Evolutionary conservation across 495 filamentous ascomycete genomes (phyloP).

Genomic region (Amphirosellinia nigrospora): DNA sequence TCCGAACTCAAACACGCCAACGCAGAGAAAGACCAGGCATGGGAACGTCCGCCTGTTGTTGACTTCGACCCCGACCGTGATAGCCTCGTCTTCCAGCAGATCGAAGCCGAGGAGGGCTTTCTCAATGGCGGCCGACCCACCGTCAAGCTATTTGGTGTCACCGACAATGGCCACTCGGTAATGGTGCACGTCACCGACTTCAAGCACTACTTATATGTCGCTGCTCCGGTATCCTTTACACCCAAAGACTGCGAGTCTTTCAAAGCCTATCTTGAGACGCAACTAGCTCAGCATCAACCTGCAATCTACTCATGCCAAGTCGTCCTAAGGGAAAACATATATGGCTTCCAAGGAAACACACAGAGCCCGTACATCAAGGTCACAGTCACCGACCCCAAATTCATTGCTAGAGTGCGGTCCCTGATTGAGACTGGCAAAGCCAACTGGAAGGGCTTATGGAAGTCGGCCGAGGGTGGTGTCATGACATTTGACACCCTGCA

Average conservation of each 20-base stretch:
- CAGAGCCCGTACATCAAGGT: slow-evolving; percentile 94
- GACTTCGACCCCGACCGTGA: slow-evolving; percentile 74
- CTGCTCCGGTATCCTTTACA: slow-evolving; percentile 82
- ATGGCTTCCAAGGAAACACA: slow-evolving; percentile 88
- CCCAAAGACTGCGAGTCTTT: slow-evolving; percentile 77
- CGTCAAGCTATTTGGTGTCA: slow-evolving; percentile 94
- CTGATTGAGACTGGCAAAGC: slow-evolving; percentile 74
- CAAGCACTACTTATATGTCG: slow-evolving; percentile 93
- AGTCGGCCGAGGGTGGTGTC: slow-evolving; percentile 67
- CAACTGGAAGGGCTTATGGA: slow-evolving; percentile 94
- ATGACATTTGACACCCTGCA: slow-evolving; percentile 94
- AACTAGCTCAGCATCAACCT: slow-evolving; percentile 67
- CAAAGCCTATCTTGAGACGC: slow-evolving; percentile 75
- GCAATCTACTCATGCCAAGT: slow-evolving; percentile 72
- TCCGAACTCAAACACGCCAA: slow-evolving; percentile 80
- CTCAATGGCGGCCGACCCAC: slow-evolving; percentile 72
- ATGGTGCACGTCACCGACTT: slow-evolving; percentile 95
- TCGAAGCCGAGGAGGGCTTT: slow-evolving; percentile 90
- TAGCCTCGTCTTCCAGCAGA: slow-evolving; percentile 88
- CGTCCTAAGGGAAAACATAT: slow-evolving; percentile 85
- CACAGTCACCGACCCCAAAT: slow-evolving; percentile 84
- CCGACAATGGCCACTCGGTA: slow-evolving; percentile 92
- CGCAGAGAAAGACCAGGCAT: slow-evolving; percentile 92
- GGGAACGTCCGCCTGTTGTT: slow-evolving; percentile 78
- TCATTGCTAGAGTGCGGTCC: slow-evolving; percentile 72